These are phyloP conservation scores for Backusella parvicylindrica DNA, from an alignment of 192 early-diverging fungal genomes.

Conservation along the genomic window DNA sequence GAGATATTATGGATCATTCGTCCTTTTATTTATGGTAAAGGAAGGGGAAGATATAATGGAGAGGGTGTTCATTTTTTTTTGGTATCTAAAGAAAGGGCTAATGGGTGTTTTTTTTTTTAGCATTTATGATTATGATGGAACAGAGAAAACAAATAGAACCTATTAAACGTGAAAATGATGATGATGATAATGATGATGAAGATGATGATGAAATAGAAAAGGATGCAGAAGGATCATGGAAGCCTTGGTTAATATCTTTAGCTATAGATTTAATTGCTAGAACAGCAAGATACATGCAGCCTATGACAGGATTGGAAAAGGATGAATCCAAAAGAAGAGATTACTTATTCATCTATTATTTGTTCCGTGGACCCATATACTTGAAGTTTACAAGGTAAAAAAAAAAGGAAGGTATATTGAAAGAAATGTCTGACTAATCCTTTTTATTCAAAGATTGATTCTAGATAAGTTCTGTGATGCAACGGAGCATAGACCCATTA, in stretches of 20 bases:
- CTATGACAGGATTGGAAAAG: constrained; percentile 16
- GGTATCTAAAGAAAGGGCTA: not conserved
- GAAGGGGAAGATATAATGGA: too few relatives aligned
- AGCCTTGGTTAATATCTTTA: constrained; percentile 21
- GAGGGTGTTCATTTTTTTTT: too few relatives aligned
- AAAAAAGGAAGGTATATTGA: not conserved
- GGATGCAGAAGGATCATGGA: constrained; percentile 8
- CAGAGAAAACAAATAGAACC: not conserved
- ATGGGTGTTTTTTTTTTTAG: not conserved
- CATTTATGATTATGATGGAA: constrained; percentile 8
- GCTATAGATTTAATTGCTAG: constrained; percentile 8
- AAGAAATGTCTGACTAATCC: not conserved
- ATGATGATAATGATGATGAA: not conserved
- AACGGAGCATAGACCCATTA: constrained; percentile 7
- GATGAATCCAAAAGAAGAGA: constrained; percentile 22
- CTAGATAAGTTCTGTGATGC: constrained; percentile 8
- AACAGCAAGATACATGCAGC: not conserved
- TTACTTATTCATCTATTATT: constrained; percentile 19
- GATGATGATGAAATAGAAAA: not conserved
- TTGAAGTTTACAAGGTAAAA: constrained; percentile 16
- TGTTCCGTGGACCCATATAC: constrained; percentile 20
- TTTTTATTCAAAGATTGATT: not conserved
- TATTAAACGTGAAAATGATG: not conserved
- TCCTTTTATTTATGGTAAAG: constrained; percentile 25
- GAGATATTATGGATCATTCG: constrained; percentile 23